phyloP scores from a whole-genome alignment of 768 basidiomycete species.

The Rhizopogon roseolus region DNA sequence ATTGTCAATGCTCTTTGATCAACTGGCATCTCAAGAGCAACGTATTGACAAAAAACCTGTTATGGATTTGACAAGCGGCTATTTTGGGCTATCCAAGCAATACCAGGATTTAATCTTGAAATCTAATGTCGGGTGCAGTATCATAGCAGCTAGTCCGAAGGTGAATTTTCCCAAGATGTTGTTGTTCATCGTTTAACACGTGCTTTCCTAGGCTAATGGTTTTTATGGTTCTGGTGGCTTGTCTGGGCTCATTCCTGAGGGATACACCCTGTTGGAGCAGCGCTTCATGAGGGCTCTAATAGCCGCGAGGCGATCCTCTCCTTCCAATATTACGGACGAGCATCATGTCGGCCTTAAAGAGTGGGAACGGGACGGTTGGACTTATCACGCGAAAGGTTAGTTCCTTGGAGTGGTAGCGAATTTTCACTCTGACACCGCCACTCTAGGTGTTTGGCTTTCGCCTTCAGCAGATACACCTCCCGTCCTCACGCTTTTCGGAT shows the following conservation, averaged over 20 bases:
- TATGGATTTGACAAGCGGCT: slow-evolving; percentile 88
- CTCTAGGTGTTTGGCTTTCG: slow-evolving; percentile 83
- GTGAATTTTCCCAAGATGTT: slow-evolving; percentile 33
- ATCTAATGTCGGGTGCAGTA: slow-evolving; percentile 53
- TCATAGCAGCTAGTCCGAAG: slow-evolving; percentile 85
- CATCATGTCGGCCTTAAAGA: slow-evolving; percentile 70
- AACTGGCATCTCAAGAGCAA: slow-evolving; percentile 25
- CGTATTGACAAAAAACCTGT: slow-evolving; percentile 31
- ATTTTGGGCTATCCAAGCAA: slow-evolving; percentile 80
- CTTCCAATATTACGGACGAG: slow-evolving; percentile 18
- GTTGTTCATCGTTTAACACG: background rate
- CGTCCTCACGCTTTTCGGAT: slow-evolving; percentile 82
- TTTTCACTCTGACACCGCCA: background rate
- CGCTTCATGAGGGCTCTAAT: slow-evolving; percentile 69
- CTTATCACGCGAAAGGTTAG: slow-evolving; percentile 96
- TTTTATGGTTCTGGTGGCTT: slow-evolving; percentile 88
- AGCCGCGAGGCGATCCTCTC: slow-evolving; percentile 34
- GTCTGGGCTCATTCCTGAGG: slow-evolving; percentile 93
- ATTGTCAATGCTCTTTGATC: slow-evolving; percentile 54
- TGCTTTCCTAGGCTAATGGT: slow-evolving; percentile 75
- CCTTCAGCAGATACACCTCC: slow-evolving; percentile 48
- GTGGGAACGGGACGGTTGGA: slow-evolving; percentile 90
- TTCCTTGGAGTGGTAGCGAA: background rate
- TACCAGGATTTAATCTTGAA: slow-evolving; percentile 74
- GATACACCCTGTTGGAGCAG: slow-evolving; percentile 84